Evolutionary conservation across 2,329 filamentous ascomycete genomes (phyloP).

Genomic region (Phialophora expanda): DNA sequence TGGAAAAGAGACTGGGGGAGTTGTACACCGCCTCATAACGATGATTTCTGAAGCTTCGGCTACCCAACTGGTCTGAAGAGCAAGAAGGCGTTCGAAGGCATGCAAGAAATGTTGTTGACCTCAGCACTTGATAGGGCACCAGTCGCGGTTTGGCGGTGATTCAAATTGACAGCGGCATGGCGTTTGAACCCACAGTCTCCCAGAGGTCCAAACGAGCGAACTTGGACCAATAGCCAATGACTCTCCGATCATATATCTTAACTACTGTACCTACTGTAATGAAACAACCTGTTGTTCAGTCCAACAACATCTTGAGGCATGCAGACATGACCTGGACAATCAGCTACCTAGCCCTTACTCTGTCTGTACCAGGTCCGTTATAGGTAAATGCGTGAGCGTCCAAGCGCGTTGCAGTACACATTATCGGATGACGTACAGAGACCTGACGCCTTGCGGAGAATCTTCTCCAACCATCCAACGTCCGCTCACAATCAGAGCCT

Average conservation of each 20-base stretch:
- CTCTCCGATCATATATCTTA: neutral
- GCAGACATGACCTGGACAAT: neutral
- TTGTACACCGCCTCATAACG: constrained; percentile 56
- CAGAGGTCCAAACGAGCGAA: neutral
- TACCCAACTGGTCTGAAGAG: neutral
- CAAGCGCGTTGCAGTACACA: neutral
- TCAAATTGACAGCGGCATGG: neutral
- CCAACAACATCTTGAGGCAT: neutral
- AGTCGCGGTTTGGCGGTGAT: neutral
- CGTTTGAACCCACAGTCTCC: neutral
- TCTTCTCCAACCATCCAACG: constrained; percentile 5
- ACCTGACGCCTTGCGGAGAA: constrained; percentile 8
- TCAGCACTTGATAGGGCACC: neutral
- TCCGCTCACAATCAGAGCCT: constrained; percentile 1
- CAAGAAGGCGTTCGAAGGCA: constrained; percentile 1
- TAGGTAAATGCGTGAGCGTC: neutral
- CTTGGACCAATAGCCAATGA: neutral
- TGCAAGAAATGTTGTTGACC: neutral
- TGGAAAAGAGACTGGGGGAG: constrained; percentile 79
- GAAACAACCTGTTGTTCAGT: neutral
- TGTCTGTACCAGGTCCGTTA: no score
- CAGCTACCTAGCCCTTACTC: no score
- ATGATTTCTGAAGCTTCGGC: neutral
- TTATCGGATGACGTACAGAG: neutral
- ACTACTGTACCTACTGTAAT: neutral